Evolutionary conservation across 148 eudicot genomes (phyloP).

Genomic region (Rhododendron williamsianum): DNA sequence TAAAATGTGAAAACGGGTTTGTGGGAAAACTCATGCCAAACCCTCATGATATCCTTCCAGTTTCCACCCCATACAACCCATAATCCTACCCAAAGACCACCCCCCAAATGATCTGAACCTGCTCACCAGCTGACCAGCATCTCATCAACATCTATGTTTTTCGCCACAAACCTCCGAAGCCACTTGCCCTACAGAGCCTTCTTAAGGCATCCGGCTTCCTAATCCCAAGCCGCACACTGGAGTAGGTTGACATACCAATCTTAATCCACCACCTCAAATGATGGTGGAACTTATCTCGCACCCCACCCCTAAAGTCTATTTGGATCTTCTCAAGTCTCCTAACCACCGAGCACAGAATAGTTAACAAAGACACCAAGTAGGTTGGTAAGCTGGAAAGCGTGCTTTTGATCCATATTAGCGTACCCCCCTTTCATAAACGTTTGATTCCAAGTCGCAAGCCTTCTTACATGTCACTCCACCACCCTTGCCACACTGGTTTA

Average conservation of each 20-base stretch:
- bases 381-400: not conserved
- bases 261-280: not conserved
- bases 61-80: not conserved
- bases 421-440: not conserved
- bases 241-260: not conserved
- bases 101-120: not conserved
- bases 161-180: not conserved
- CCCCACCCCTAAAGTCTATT: not conserved
- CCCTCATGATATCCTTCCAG: not conserved
- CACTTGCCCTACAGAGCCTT: not conserved
- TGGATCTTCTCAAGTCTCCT: not conserved
- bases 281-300: not conserved
- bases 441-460: not conserved
- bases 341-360: not conserved
- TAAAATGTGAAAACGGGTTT: not conserved
- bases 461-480: not conserved
- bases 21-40: not conserved
- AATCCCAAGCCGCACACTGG: not conserved
- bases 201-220: not conserved
- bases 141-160: not conserved
- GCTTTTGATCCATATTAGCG: not conserved
- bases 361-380: not conserved
- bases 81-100: not conserved
- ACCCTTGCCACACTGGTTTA: not conserved
- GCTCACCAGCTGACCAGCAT: not conserved